phyloP scores from a whole-genome alignment of 1,284 basidiomycete genomes.

The Ceraceosorus guamensis region DNA sequence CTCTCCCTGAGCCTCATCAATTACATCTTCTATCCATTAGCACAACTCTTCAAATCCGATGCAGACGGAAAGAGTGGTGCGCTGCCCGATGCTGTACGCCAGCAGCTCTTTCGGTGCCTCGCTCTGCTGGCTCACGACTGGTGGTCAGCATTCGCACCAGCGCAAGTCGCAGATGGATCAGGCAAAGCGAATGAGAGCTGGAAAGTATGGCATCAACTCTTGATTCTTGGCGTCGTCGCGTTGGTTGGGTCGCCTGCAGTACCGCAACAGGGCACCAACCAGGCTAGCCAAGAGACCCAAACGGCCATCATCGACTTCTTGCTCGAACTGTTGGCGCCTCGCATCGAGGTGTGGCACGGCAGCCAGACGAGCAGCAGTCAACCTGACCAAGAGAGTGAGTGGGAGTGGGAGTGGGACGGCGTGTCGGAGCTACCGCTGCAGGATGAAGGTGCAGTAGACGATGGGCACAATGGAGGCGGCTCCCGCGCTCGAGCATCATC shows the following conservation, averaged over 20 bases:
- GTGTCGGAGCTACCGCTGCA: constrained; percentile 32
- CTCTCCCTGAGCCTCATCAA: constrained; percentile 29
- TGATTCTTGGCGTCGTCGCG: constrained; percentile 30
- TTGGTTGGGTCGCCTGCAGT: constrained; percentile 5
- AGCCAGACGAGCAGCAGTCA: neutral
- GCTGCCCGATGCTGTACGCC: constrained; percentile 23
- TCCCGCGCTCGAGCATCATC: neutral
- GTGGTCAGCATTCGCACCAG: constrained; percentile 15
- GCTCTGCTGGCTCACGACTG: constrained; percentile 27
- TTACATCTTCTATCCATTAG: constrained; percentile 42
- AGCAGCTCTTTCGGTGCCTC: constrained; percentile 19
- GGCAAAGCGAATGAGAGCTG: constrained; percentile 10
- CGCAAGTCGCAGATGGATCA: neutral
- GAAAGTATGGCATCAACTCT: constrained; percentile 39
- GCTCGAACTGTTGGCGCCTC: constrained; percentile 19
- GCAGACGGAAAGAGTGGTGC: constrained; percentile 14
- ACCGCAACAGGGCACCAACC: neutral
- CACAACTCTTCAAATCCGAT: constrained; percentile 28
- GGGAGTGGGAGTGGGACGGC: constrained; percentile 46
- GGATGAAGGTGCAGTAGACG: constrained; percentile 15
- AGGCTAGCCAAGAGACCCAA: constrained; percentile 21
- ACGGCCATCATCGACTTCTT: constrained; percentile 21
- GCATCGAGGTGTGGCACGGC: constrained; percentile 2
- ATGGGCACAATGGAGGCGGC: neutral
- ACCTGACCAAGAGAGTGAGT: neutral